phyloP scores from a whole-genome alignment of 495 filamentous ascomycete genomes.

The Staphylotrichum longicolle region DNA sequence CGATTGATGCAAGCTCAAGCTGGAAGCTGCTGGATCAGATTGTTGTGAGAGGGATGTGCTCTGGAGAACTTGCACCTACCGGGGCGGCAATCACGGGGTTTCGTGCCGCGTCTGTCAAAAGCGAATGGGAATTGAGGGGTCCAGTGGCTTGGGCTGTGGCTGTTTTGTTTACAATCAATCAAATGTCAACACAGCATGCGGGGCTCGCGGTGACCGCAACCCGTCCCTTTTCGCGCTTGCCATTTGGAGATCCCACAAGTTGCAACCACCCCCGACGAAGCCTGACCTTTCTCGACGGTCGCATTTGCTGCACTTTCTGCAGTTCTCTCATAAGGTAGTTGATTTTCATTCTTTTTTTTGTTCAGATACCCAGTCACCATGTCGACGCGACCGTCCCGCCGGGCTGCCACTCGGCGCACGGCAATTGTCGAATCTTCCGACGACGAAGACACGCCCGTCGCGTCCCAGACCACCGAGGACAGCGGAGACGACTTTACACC shows the following conservation, averaged over 20 bases:
- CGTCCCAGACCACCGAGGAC: slow-evolving; percentile 56
- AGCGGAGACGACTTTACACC: slow-evolving; percentile 79
- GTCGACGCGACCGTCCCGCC: slow-evolving; percentile 70
- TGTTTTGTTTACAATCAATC: slow-evolving; percentile 39
- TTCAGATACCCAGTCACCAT: slow-evolving; percentile 37
- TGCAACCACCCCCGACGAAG: background rate
- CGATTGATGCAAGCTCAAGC: slow-evolving; percentile 8
- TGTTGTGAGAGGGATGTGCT: too few relatives aligned
- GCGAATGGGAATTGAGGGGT: background rate
- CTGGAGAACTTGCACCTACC: background rate
- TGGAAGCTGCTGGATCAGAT: background rate
- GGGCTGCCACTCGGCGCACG: slow-evolving; percentile 66
- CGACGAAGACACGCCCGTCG: slow-evolving; percentile 62
- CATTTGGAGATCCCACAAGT: slow-evolving; percentile 16
- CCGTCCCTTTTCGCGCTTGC: slow-evolving; percentile 22
- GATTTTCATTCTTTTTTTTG: background rate
- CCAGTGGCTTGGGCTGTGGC: slow-evolving; percentile 29
- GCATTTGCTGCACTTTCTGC: background rate
- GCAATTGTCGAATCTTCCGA: slow-evolving; percentile 73
- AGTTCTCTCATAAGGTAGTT: background rate
- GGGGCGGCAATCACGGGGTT: background rate
- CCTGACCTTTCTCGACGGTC: background rate
- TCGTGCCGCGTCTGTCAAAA: background rate
- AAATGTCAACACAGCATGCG: slow-evolving; percentile 29
- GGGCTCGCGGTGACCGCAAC: slow-evolving; percentile 20